Base-by-base conservation (phyloP, 768 basidiomycete species). In the Boletus huronensis region DNA sequence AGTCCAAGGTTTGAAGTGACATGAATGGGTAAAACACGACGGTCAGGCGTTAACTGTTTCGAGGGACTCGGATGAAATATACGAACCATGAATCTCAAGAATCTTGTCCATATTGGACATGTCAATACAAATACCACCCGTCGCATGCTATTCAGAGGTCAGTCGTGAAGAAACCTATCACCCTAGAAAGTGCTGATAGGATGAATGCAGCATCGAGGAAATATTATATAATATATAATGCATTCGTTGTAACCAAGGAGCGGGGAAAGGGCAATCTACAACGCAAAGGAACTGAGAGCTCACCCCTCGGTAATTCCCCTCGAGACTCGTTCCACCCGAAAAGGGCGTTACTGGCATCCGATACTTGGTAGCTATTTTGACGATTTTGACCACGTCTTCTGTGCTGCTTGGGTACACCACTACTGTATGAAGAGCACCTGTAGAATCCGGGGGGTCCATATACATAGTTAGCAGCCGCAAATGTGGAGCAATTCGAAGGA, bases 281-380 rank as follows among this genome's bases (percentile, higher is more conserved):
- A 36, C 21, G 3, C 31, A 44, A 25, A 29, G 43, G 16, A 52
- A 32, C 13, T 44, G 19, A 56, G 34, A 21, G 70, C 82, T 54
- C 59, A 89, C 88, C 28, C 82, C 83, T 35, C 79, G 74, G 58
- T 79, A 84, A 58, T 91, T 87, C 0, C 91, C 91, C 65, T 94
- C 93, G 23, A 95, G 68, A 61, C 81, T 84, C 0, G 93, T 95
- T 2, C 86, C 93, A 10, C 90, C 93, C 0, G 85, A 84, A 68
- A 87, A 93, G 3, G 91, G 81, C 1, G 81, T 82, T 21, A 95
- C 70, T 0, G 93, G 93, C 73, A 94, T 86, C 26, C 75, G 76
- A 71, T 85, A 87, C 68, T 85, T 85, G 38, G 77, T 79, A 3
- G 93, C 88, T 43, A 88, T 78, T 54, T 86, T 82, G 45, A 95